Conservation (phyloP, 1,139 yeast genomes). For the Wickerhamomyces sp. region DNA sequence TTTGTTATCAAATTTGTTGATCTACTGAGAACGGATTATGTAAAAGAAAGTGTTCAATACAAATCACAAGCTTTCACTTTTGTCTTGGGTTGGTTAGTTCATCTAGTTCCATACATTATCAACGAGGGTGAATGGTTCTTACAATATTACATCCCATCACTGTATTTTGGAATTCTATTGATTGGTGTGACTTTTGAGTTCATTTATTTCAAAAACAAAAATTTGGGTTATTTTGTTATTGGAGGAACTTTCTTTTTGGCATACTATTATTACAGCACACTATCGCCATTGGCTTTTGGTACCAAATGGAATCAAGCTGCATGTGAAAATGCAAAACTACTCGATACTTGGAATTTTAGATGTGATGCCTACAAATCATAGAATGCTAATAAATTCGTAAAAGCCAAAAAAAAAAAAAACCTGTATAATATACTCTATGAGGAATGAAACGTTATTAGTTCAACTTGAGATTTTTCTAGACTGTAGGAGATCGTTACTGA, state of each 20-base stretch:
- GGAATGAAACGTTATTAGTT: neutral
- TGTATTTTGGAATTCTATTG: conserved; percentile 53
- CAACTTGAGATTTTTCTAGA: conserved; percentile 11
- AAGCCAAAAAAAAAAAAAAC: neutral
- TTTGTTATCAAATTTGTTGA: conserved; percentile 8
- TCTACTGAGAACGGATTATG: conserved; percentile 11
- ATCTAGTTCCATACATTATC: conserved; percentile 48
- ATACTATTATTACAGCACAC: conserved; percentile 34
- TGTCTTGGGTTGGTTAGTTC: conserved; percentile 52
- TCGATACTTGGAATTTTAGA: conserved; percentile 44
- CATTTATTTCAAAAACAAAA: conserved; percentile 27
- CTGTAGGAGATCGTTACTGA: conserved; percentile 18
- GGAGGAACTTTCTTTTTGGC: conserved; percentile 28
- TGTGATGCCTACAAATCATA: conserved; percentile 33
- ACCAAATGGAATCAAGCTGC: conserved; percentile 43
- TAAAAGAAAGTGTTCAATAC: conserved; percentile 10
- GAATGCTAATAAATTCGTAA: neutral
- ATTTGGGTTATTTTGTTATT: conserved; percentile 29
- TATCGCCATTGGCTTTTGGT: conserved; percentile 46
- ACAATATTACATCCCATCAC: conserved; percentile 57
- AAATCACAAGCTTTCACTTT: conserved; percentile 36
- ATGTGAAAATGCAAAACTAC: conserved; percentile 36
- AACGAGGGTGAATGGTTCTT: conserved; percentile 51
- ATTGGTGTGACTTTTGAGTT: conserved; percentile 48
- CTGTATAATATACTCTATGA: neutral